Evolutionary conservation across 768 basidiomycete genomes (phyloP).

Genomic region (Tulasnella sp.): DNA sequence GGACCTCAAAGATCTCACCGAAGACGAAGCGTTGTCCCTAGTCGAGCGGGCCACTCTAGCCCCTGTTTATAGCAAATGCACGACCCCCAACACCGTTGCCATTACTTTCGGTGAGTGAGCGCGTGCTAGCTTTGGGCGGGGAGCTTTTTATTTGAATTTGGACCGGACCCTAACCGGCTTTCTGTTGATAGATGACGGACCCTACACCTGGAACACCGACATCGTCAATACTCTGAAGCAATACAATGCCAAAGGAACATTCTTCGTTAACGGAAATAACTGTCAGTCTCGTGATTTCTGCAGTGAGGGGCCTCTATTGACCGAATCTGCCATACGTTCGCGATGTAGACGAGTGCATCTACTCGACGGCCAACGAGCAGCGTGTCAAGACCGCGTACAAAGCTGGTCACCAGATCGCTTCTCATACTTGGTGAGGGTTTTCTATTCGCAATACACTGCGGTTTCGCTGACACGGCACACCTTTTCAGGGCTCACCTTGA

Average conservation of each 20-base stretch:
- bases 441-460: neutral
- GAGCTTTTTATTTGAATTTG: neutral
- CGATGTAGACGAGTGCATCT: neutral
- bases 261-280: slow-evolving; percentile 19
- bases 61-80: neutral
- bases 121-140: neutral
- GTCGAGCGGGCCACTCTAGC: neutral
- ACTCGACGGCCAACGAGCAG: neutral
- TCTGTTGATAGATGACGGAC: slow-evolving; percentile 27
- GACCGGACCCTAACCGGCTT: neutral
- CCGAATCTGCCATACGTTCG: neutral
- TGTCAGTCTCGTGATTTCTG: neutral
- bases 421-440: neutral
- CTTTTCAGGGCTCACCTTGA: neutral
- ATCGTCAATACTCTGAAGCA: neutral
- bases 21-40: neutral
- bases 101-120: neutral
- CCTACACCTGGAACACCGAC: slow-evolving; percentile 26
- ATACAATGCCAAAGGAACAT: slow-evolving; percentile 16
- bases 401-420: slow-evolving; percentile 13
- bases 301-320: neutral
- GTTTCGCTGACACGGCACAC: neutral
- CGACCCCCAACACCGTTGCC: neutral
- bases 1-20: neutral
- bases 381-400: neutral